Evolutionary conservation across 202 grass and related monocot species (phyloP), one percentile per base, ranked within the genome.

Genomic region (Zoysia matrella): DNA sequence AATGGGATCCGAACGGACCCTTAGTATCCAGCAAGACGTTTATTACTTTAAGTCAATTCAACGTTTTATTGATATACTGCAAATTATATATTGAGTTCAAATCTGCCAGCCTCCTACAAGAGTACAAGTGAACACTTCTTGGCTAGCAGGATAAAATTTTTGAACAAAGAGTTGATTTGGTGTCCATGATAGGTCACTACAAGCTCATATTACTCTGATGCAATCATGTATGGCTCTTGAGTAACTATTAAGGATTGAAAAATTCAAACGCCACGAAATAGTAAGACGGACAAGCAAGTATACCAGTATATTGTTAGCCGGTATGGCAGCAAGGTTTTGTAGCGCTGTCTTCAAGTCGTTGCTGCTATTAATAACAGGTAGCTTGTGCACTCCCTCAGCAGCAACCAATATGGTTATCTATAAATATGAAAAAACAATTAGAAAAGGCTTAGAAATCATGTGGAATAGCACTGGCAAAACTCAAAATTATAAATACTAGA

Each of bases 401-500:
- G 91, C 96, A 69, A 90, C 96, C 87, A 98, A 83, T 85, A 95
- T 92, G 65, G 96, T 93, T 60, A 98, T 91, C 96, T 98, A 79
- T 39, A 68, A 62, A 65, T 45, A 69, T 40, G 15, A 74, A 30
- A 70, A 36, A 36, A 36, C 0, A 36, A 36, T 1, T 2, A 47
- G 15, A 72, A 14, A 70, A 46, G 1, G 4, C 1, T 79, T 15
- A 82, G 9, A 86, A 79, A 86, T 69, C 13, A 69, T 42, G 3
- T 44, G 13, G 45, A 72, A 57, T 72, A 51, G 47, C 41, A 58
- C 4, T 30, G 58, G 14, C 0, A 83, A 60, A 54, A 52, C 30
- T 36, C 30, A 36, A 36, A 36, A 36, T 36, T 36, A 36, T 36
- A 36, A 36, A 36, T 36, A 36, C 30, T 36, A 36, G 30, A 36